phyloP scores from a whole-genome alignment of 129 eudicot genomes.

The Glebionis coronaria region DNA sequence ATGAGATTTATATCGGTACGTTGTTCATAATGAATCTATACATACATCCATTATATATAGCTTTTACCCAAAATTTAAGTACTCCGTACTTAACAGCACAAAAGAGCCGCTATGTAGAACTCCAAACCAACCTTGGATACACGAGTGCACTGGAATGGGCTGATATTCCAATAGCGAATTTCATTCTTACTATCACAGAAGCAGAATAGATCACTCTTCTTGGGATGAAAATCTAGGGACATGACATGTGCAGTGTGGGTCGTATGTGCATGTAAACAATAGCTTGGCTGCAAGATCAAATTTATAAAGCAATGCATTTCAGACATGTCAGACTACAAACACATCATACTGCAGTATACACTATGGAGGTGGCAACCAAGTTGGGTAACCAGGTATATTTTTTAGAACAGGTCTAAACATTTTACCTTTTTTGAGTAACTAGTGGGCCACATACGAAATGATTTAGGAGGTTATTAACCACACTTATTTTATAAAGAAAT shows the following conservation, averaged over 20 bases:
- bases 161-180: slow-evolving; percentile 85
- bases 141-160: slow-evolving; percentile 75
- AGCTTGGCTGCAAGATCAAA: slow-evolving; percentile 69
- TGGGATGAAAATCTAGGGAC: slow-evolving; percentile 98
- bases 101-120: not conserved
- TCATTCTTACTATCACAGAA: slow-evolving; percentile 89
- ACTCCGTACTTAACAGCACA: not conserved
- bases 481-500: too few relatives aligned
- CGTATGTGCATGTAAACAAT: slow-evolving; percentile 76
- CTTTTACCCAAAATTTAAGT: too few relatives aligned
- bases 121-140: slow-evolving; percentile 70
- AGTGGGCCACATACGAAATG: too few relatives aligned
- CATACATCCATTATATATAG: too few relatives aligned
- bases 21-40: too few relatives aligned
- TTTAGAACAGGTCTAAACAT: too few relatives aligned
- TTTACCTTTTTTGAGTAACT: too few relatives aligned
- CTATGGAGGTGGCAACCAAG: not conserved
- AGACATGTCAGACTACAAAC: slow-evolving; percentile 2
- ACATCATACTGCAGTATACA: not conserved
- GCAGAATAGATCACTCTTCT: slow-evolving; percentile 88
- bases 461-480: too few relatives aligned
- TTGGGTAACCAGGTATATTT: too few relatives aligned
- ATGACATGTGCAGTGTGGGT: slow-evolving; percentile 73
- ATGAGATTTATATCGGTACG: too few relatives aligned
- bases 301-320: slow-evolving; percentile 14